Base-by-base conservation (phyloP, 768 basidiomycete genomes). In the Calocera cornea region DNA sequence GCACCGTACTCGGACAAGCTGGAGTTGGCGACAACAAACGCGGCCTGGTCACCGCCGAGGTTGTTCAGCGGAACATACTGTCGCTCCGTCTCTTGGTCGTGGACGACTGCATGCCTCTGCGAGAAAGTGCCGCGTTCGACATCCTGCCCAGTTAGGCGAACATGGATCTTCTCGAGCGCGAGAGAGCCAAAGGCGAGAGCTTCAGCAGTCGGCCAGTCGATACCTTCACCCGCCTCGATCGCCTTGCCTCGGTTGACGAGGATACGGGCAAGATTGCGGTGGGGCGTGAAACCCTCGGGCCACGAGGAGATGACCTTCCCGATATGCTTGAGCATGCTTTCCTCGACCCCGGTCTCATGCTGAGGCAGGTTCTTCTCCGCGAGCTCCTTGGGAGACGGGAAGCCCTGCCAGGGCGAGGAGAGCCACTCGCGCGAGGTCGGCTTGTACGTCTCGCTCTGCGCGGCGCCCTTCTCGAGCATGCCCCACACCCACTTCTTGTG, bases 401-500 rank as follows among this genome's bases (percentile, higher is more conserved):
- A 99, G 11, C 95, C 95, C 66, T 90, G 91, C 97, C 97, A 99
- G 0, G 92, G 89, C 7, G 93, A 89, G 1, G 97, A 97, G 41
- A 98, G 86, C 97, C 97, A 98, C 75, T 99, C 97, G 75, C 93
- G 92, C 73, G 86, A 84, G 2, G 92, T 89, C 16, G 97, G 93
- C 41, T 94, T 87, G 76, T 99, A 99, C 75, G 97, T 92, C 80
- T 97, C 97, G 17, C 91, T 83, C 11, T 84, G 92, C 22, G 83
- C 86, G 19, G 90, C 86, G 10, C 97, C 93, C 78, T 88, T 95
- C 79, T 99, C 97, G 68, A 99, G 82, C 91, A 95, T 95, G 36
- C 93, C 92, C 94, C 93, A 97, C 1, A 99, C 97, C 97, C 97
- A 99, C 72, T 89, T 90, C 83, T 92, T 93, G 82, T 98, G 97